A percentile compares a stretch with the other conserved stretches of the same genome.
These are phyloP conservation scores for Penicillium sp. DNA, from an alignment of 2,329 filamentous ascomycete genomes.

Conservation along the genomic window DNA sequence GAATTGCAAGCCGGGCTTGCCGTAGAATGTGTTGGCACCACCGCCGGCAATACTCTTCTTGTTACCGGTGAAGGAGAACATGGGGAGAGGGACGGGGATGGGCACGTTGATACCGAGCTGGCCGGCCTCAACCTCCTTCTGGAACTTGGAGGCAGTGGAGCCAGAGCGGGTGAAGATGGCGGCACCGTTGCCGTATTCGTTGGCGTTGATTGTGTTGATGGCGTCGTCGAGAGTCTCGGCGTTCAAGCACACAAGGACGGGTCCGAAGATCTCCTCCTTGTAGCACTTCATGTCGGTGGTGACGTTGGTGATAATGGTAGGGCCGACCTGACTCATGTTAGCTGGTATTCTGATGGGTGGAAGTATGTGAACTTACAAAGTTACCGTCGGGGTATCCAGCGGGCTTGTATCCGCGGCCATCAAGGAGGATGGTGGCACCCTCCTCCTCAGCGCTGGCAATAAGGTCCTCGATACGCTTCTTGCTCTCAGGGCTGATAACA, in stretches of 20 bases:
- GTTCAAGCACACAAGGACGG: conserved; percentile 65
- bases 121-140: conserved; percentile 66
- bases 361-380: conserved; percentile 52
- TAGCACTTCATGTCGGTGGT: conserved; percentile 68
- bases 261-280: conserved; percentile 68
- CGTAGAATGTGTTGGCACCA: conserved; percentile 93
- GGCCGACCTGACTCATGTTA: conserved; percentile 52
- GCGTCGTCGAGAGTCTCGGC: conserved; percentile 63
- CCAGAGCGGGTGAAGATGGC: conserved; percentile 67
- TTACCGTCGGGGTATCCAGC: conserved; percentile 68
- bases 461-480: conserved; percentile 64
- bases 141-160: conserved; percentile 62
- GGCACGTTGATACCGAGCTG: conserved; percentile 69
- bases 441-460: conserved; percentile 64
- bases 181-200: conserved; percentile 68
- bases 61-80: conserved; percentile 68
- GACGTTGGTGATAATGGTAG: conserved; percentile 67
- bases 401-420: conserved; percentile 63
- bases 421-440: conserved; percentile 65
- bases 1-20: conserved; percentile 86
- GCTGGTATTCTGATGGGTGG: not conserved
- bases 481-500: conserved; percentile 64
- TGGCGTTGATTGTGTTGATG: conserved; percentile 65
- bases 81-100: conserved; percentile 63
- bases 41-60: conserved; percentile 93